A percentile compares a stretch with the other conserved stretches of the same genome.
phyloP scores from a whole-genome alignment of 2,329 filamentous ascomycete genomes.

The Ceratocystiopsis brevicomis region DNA sequence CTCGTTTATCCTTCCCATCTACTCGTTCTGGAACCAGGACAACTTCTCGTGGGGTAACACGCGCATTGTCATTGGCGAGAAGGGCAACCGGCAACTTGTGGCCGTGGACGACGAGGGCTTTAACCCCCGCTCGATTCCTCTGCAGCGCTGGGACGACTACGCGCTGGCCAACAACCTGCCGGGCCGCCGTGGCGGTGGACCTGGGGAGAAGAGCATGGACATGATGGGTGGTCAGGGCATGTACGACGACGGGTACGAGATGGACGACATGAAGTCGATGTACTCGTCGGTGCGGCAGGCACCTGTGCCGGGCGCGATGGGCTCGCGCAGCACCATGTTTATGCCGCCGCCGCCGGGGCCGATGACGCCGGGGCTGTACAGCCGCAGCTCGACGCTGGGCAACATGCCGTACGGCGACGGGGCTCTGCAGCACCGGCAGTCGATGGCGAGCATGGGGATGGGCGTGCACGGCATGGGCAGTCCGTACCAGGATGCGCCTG shows the following conservation, averaged over 20 bases:
- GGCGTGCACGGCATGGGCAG: slow-evolving; percentile 30
- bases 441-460: slow-evolving; percentile 47
- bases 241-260: slow-evolving; percentile 55
- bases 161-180: slow-evolving; percentile 72
- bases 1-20: slow-evolving; percentile 75
- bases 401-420: slow-evolving; percentile 29
- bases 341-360: slow-evolving; percentile 77
- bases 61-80: slow-evolving; percentile 87
- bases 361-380: slow-evolving; percentile 40
- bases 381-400: slow-evolving; percentile 24
- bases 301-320: slow-evolving; percentile 74
- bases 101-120: slow-evolving; percentile 72
- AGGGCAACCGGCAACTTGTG: slow-evolving; percentile 76
- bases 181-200: slow-evolving; percentile 63
- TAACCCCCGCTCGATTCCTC: slow-evolving; percentile 78
- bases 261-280: slow-evolving; percentile 94
- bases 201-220: slow-evolving; percentile 23
- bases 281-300: slow-evolving; percentile 84
- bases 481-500: slow-evolving; percentile 37
- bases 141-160: slow-evolving; percentile 96
- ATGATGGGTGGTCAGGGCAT: slow-evolving; percentile 29
- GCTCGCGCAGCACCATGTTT: slow-evolving; percentile 41
- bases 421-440: slow-evolving; percentile 42
- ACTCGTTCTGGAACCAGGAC: slow-evolving; percentile 99
- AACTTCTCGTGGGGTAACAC: slow-evolving; percentile 99